Conservation (phyloP, 257 asterid genomes). For the Solanum ossicruentum region DNA sequence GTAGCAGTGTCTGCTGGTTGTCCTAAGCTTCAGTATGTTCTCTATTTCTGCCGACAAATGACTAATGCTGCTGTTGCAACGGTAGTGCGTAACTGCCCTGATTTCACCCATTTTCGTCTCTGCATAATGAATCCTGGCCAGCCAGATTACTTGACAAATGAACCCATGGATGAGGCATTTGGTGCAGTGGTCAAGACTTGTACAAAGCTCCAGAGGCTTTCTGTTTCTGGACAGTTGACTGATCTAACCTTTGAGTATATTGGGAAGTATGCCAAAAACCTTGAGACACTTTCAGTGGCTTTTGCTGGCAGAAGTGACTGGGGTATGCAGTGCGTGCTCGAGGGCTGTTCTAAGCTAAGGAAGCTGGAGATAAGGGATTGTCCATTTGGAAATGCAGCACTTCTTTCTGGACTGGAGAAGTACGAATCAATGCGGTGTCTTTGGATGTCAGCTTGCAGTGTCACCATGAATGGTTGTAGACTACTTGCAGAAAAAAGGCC, state of each 20-base stretch:
- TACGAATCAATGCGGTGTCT: slow-evolving; percentile 69
- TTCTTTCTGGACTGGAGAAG: slow-evolving; percentile 46
- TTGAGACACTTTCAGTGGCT: slow-evolving; percentile 85
- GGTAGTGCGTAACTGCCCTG: slow-evolving; percentile 60
- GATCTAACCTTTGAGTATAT: slow-evolving; percentile 70
- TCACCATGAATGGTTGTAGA: slow-evolving; percentile 56
- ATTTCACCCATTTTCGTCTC: slow-evolving; percentile 85
- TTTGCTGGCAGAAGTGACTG: slow-evolving; percentile 72
- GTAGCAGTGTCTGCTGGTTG: slow-evolving; percentile 76
- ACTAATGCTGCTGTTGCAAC: slow-evolving; percentile 80
- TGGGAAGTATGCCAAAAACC: slow-evolving; percentile 64
- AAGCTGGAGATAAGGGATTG: slow-evolving; percentile 87
- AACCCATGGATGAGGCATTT: slow-evolving; percentile 86
- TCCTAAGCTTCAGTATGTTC: slow-evolving; percentile 65
- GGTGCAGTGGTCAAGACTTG: slow-evolving; percentile 79
- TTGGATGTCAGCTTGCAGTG: slow-evolving; percentile 78
- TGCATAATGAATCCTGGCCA: slow-evolving; percentile 71
- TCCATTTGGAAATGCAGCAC: slow-evolving; percentile 66
- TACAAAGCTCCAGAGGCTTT: slow-evolving; percentile 61
- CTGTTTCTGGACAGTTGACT: slow-evolving; percentile 65
- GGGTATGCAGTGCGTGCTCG: slow-evolving; percentile 76
- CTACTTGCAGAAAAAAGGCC: slow-evolving; percentile 58
- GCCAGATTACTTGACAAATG: slow-evolving; percentile 63
- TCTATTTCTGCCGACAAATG: slow-evolving; percentile 81
- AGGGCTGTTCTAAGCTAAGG: slow-evolving; percentile 73